Evolutionary conservation across 169 alveolate genomes (phyloP).

Genomic region (Theileria luwenshuni): DNA sequence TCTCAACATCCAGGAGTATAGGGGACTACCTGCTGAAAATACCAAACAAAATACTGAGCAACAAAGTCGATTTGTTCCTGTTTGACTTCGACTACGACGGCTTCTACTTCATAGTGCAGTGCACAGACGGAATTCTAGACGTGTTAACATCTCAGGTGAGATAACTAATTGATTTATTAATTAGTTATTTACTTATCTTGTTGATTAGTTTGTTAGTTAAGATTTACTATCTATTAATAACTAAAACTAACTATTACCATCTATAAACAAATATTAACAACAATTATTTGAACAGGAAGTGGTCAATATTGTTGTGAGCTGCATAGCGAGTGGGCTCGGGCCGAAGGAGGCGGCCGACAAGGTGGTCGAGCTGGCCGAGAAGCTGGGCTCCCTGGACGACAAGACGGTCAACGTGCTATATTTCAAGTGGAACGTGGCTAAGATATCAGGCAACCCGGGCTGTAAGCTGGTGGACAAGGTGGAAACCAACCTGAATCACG

Average conservation of each 20-base stretch:
- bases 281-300: constrained; percentile 49
- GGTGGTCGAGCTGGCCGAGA: constrained; percentile 69
- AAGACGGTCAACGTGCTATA: constrained; percentile 78
- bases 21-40: constrained; percentile 70
- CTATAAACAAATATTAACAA: no score
- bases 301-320: constrained; percentile 38
- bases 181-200: background rate
- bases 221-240: no score
- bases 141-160: constrained; percentile 69
- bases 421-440: constrained; percentile 75
- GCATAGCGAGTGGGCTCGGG: constrained; percentile 38
- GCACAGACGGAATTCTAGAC: constrained; percentile 72
- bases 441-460: no score
- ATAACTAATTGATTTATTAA: background rate
- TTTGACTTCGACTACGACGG: constrained; percentile 73
- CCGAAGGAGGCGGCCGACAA: constrained; percentile 72
- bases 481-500: no score
- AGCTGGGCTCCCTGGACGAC: constrained; percentile 73
- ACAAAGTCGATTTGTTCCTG: constrained; percentile 70
- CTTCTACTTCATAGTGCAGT: constrained; percentile 70
- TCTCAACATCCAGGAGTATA: constrained; percentile 74
- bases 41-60: constrained; percentile 68
- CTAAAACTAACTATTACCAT: no score
- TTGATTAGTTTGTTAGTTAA: background rate
- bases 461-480: no score